These are phyloP conservation scores for Huntiella abstrusa DNA, from an alignment of 2,329 filamentous ascomycete species.

Conservation along the genomic window DNA sequence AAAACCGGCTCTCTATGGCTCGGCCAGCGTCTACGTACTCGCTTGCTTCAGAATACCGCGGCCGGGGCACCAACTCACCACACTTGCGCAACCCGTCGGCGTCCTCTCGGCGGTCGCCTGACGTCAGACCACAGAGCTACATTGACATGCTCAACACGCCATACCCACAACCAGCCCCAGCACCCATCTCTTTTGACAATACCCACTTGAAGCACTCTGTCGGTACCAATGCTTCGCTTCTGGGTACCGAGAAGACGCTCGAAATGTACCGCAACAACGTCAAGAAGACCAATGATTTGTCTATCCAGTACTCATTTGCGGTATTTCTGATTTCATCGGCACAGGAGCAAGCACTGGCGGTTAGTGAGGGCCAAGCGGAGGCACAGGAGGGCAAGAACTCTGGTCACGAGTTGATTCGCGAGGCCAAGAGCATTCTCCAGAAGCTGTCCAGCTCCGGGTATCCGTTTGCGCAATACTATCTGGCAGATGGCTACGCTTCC, in stretches of 20 bases:
- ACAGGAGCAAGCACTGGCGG: conserved; percentile 50
- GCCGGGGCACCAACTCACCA: conserved; percentile 26
- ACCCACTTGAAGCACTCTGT: conserved; percentile 59
- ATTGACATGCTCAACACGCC: conserved; percentile 46
- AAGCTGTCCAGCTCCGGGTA: conserved; percentile 73
- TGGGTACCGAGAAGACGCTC: conserved; percentile 82
- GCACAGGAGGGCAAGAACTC: conserved; percentile 25
- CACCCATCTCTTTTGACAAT: conserved; percentile 59
- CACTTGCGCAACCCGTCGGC: conserved; percentile 29
- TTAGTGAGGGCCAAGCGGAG: conserved; percentile 23
- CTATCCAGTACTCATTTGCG: conserved; percentile 90
- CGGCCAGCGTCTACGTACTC: conserved; percentile 66
- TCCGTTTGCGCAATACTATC: conserved; percentile 94
- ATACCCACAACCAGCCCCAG: conserved; percentile 58
- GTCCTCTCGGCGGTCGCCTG: conserved; percentile 36
- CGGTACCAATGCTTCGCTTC: conserved; percentile 74
- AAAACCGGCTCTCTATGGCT: conserved; percentile 37
- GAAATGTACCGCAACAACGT: conserved; percentile 96
- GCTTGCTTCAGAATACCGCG: conserved; percentile 49
- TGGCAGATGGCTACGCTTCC: conserved; percentile 84
- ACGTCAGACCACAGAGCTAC: conserved; percentile 33
- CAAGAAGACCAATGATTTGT: conserved; percentile 84
- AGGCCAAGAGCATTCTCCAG: conserved; percentile 79
- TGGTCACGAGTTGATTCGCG: conserved; percentile 54
- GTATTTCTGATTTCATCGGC: conserved; percentile 84